Base-by-base conservation (phyloP, 768 basidiomycete species). In the Dacryopinax primogenitus region DNA sequence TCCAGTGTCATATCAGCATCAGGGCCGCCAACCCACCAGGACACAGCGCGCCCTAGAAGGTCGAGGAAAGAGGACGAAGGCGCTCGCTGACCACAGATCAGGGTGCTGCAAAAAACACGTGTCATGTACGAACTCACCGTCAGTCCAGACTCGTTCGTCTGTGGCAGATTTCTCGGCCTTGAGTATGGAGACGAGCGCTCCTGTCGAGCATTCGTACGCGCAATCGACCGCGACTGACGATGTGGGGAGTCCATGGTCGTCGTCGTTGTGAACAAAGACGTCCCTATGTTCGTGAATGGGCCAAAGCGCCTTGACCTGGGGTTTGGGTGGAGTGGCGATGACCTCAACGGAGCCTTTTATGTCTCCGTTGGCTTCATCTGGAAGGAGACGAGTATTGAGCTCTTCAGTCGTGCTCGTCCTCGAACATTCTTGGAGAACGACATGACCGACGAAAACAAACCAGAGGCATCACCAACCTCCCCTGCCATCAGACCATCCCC, bases 281-380 rank as follows among this genome's bases (percentile, higher is more conserved):
- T 6, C 32, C 13, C 30, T 26, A 28, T 13, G 13, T 2, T 6
- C 51, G 26, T 58, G 26, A 15, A 32, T 58, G 51, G 21, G 26
- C 51, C 26, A 23, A 26, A 23, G 30, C 51, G 51, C 37, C 37
- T 13, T 18, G 3, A 30, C 51, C 51, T 32, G 9, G 23, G n/a
- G n/a, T n/a, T n/a, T 58, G 51, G 9, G 51, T 23, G 51, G 30
- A 58, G 51, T 58, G 51, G 51, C 51, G 51, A n/a, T n/a, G n/a
- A n/a, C n/a, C 37, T 32, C 15, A 21, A 11, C 51, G 51, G 51
- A 21, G 15, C 18, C 26, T 28, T 26, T 58, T 58, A 23, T 58
- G 51, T 21, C 51, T 58, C 51, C 51, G 51, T 13, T 58, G 26
- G 26, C 51, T 58, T 30, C 26, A 58, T 58, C 32, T 11, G 51